Evolutionary conservation across 2,329 filamentous ascomycete genomes (phyloP), one percentile per base, ranked within the genome.

Genomic region (Botrytis sinoallii): DNA sequence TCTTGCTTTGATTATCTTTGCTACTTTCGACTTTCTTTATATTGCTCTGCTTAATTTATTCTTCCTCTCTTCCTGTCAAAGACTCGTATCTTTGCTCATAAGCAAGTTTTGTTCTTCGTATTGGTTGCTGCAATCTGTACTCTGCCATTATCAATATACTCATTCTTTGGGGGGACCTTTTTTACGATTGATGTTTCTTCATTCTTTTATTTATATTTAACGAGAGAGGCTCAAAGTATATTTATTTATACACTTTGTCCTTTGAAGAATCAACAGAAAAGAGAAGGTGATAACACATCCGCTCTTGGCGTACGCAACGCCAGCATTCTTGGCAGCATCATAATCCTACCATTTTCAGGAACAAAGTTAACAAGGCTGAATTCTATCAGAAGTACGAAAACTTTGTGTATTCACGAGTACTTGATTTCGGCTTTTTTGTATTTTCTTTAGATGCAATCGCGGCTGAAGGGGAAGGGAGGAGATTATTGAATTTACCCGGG

Each of bases 331-430:
- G 64, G 64, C 64, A 67, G 29, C 64, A 67, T 67, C 64, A 52
- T 55, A 25, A 60, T n/a, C 18, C 55, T 25, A 66, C 63, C 10
- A 1, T n/a, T 48, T 32, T 48, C 42, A 48, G 63, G 44, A 66
- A 72, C 35, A 73, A 40, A 18, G 57, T 60, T 22, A n/a, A 61
- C 38, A 61, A 67, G 71, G 71, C 71, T 63, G 71, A 35, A 55
- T 35, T 61, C 32, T 42, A 61, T 61, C 70, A 20, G 44, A 52
- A 67, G 6, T 67, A 25, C 25, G 38, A 61, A 61, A 60, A 25
- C 14, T 29, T 29, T 55, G 52, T 55, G 52, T 29, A 29, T 29
- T 55, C 18, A 18, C 52, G 25, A n/a, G 48, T 16, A 14, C n/a
- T 55, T 18, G 9, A 38, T 3, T 38, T n/a, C 18, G 1, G 46